These are phyloP conservation scores for Theobroma grandiflorum DNA, from an alignment of 441 rosid species.

Conservation along the genomic window DNA sequence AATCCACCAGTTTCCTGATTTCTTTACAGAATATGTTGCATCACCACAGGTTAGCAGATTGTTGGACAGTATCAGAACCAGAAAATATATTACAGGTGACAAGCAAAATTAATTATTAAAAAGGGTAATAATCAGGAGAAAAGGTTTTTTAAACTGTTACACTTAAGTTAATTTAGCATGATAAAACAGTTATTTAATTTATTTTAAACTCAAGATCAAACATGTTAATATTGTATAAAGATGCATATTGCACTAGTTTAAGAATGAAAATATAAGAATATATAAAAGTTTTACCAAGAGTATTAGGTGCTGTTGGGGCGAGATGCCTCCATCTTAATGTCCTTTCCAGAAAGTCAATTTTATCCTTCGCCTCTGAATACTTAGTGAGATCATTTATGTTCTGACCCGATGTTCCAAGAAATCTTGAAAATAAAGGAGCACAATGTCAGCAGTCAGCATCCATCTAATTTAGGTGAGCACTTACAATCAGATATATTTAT, in stretches of 20 bases:
- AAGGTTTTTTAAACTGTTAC: not conserved
- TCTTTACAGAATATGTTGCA: not conserved
- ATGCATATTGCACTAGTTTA: conserved; percentile 8
- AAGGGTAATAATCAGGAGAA: not conserved
- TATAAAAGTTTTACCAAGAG: conserved; percentile 65
- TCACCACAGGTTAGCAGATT: not conserved
- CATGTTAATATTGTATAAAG: not conserved
- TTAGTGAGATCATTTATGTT: conserved; percentile 89
- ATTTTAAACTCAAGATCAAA: conserved; percentile 4
- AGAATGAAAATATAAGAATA: not conserved
- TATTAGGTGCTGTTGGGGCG: conserved; percentile 96
- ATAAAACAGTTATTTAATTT: not conserved
- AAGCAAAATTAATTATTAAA: not conserved
- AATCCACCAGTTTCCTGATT: conserved; percentile 5
- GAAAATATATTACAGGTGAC: not conserved
- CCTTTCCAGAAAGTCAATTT: conserved; percentile 90
- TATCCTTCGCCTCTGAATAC: conserved; percentile 83
- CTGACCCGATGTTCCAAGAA: conserved; percentile 99
- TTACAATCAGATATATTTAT: conserved; percentile 14
- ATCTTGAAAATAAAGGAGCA: conserved; percentile 51
- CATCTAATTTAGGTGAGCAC: conserved; percentile 9
- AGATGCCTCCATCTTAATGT: conserved; percentile 96
- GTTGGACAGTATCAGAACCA: not conserved
- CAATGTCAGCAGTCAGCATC: conserved; percentile 16
- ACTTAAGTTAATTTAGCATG: not conserved